A percentile compares a stretch with the other conserved stretches of the same genome.
These are phyloP conservation scores for Solanum phureja DNA, from an alignment of 257 asterid species.

Conservation along the genomic window DNA sequence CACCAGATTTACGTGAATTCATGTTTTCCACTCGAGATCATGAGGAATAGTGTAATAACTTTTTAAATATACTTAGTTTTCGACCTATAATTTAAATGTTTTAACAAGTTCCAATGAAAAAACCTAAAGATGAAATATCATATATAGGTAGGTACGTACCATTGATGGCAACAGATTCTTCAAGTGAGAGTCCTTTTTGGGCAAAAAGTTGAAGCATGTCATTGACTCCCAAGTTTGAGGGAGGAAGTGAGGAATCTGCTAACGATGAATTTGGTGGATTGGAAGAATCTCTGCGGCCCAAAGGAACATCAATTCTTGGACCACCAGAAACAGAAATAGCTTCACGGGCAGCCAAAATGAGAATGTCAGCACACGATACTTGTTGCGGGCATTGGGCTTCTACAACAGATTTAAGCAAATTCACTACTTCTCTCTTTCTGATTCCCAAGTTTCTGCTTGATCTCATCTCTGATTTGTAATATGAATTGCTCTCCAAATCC, in stretches of 20 bases:
- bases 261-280: slow-evolving; percentile 1
- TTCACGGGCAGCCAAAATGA: slow-evolving; percentile 43
- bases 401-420: slow-evolving; percentile 23
- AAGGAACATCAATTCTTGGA: slow-evolving; percentile 31
- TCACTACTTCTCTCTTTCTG: slow-evolving; percentile 25
- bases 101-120: too few species aligned
- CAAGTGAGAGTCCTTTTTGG: slow-evolving; percentile 25
- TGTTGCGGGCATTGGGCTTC: slow-evolving; percentile 31
- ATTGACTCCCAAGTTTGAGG: slow-evolving; percentile 21
- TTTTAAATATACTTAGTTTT: too few species aligned
- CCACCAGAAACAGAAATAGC: slow-evolving; percentile 40
- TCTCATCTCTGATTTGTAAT: slow-evolving; percentile 13
- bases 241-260: slow-evolving; percentile 31
- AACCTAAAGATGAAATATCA: too few species aligned
- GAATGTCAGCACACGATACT: slow-evolving; percentile 55
- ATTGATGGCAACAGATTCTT: slow-evolving; percentile 47
- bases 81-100: too few species aligned
- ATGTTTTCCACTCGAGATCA: too few species aligned
- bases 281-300: slow-evolving; percentile 41
- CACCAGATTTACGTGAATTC: too few species aligned
- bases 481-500: slow-evolving; percentile 3
- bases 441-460: slow-evolving; percentile 33
- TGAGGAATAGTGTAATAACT: too few species aligned
- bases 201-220: slow-evolving; percentile 17
- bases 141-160: slow-evolving; percentile 11